Evolutionary conservation across 202 grass and related monocot genomes (phyloP), one percentile per base, ranked within the genome.

Genomic region (Brachypodium distachyon): DNA sequence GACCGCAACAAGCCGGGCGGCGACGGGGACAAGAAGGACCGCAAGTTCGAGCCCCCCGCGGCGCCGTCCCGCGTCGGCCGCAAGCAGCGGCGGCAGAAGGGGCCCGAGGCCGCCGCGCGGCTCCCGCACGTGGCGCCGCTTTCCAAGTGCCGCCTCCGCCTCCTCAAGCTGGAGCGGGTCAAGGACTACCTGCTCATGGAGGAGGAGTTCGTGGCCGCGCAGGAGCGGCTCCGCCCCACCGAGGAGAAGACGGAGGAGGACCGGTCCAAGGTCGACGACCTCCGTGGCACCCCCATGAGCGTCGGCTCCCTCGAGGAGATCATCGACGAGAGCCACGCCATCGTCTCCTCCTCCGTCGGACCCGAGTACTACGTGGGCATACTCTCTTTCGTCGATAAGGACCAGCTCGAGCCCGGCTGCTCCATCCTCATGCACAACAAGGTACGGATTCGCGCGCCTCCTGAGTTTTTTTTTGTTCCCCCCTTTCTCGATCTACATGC

Each of bases 301-400:
- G 92, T 99, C 23, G 96, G 96, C n/a, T 95, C 91, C 21, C 92
- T 99, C 31, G 96, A 99, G 81, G 96, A 95, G 89, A 93, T 99
- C 69, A 99, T 99, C 41, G 96, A 99, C 66, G 96, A 99, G 85
- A 93, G 85, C 85, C 91, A 99, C 66, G 96, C 91, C 12, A 99
- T 99, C 41, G 91, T 99, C 23, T 95, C 89, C 0, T 95, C 91
- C 17, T 99, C 96, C 38, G 96, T 99, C 22, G 96, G 92, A 3
- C 96, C 96, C 25, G 96, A 99, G 83, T 99, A 99, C 85, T 99
- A 99, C 50, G 92, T 99, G 12, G 81, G 96, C 26, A 99, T 99
- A 56, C 82, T 99, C 4, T 99, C 96, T 12, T 90, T 99, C 77
- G 96, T 93, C 69, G 96, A 99, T 81, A 99, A 99, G 81, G 96